Evolutionary conservation across 768 basidiomycete genomes (phyloP).

Genomic region (Peribolospora kevripleyi): DNA sequence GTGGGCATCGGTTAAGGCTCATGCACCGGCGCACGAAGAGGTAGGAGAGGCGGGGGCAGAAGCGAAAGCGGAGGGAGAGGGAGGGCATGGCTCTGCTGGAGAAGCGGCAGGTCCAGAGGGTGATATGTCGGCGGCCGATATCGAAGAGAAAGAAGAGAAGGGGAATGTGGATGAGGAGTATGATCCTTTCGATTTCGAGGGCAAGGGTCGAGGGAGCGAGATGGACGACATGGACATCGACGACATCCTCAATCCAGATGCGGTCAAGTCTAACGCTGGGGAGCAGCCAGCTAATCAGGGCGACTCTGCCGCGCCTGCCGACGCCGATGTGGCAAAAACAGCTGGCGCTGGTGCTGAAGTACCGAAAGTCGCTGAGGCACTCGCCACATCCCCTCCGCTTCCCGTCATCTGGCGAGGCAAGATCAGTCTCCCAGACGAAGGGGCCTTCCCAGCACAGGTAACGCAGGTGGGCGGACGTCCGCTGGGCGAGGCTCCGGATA

Average conservation of each 20-base stretch:
- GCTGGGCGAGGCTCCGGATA: constrained; percentile 31
- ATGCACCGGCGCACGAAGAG: too few relatives aligned
- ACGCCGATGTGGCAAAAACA: not conserved
- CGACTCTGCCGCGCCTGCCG: not conserved
- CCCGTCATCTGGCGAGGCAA: constrained; percentile 10
- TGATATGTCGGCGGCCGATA: too few relatives aligned
- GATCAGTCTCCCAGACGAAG: constrained; percentile 24
- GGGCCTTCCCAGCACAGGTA: constrained; percentile 35
- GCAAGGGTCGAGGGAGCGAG: constrained; percentile 20
- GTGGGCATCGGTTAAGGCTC: too few relatives aligned
- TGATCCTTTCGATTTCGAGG: constrained; percentile 6
- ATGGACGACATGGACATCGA: constrained; percentile 64
- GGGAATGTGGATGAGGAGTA: constrained; percentile 2
- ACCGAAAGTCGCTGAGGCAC: not conserved
- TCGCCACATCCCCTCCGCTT: not conserved
- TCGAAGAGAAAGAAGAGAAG: not conserved
- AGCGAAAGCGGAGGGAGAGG: too few relatives aligned
- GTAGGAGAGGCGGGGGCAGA: too few relatives aligned
- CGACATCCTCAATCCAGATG: constrained; percentile 40
- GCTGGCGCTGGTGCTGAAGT: not conserved
- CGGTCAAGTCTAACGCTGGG: too few relatives aligned
- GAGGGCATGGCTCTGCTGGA: too few relatives aligned
- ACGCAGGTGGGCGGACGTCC: constrained; percentile 56
- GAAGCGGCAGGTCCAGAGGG: too few relatives aligned
- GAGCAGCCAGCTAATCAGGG: not conserved